Evolutionary conservation across 352 stramenopile species (phyloP).

Genomic region (Pseudoperonospora humuli): DNA sequence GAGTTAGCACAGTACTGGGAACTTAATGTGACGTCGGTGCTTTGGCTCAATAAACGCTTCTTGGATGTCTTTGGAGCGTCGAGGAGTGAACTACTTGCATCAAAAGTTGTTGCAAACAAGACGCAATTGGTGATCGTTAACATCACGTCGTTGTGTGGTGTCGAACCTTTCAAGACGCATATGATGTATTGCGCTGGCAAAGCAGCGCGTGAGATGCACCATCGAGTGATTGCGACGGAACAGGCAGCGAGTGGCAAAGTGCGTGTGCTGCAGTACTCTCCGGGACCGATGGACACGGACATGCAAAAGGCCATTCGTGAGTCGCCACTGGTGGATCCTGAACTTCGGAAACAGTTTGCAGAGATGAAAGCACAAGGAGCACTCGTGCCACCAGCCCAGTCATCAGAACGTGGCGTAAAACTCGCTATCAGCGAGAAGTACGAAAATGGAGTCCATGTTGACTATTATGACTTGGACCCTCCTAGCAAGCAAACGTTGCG

Average conservation of each 20-base stretch:
- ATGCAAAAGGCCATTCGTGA: conserved; percentile 75
- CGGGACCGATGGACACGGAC: conserved; percentile 81
- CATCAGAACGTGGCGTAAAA: conserved; percentile 50
- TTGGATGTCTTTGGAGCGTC: conserved; percentile 49
- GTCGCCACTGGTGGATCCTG: conserved; percentile 28
- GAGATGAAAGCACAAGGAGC: conserved; percentile 47
- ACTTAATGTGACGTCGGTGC: conserved; percentile 78
- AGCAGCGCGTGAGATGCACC: conserved; percentile 84
- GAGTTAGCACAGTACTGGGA: conserved; percentile 55
- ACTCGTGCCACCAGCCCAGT: conserved; percentile 44
- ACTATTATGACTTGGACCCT: conserved; percentile 62
- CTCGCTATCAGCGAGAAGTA: conserved; percentile 45
- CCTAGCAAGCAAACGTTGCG: not conserved
- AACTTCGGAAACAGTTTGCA: conserved; percentile 35
- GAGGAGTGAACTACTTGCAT: conserved; percentile 24
- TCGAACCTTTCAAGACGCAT: conserved; percentile 74
- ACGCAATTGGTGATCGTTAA: conserved; percentile 39
- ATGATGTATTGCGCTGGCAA: conserved; percentile 82
- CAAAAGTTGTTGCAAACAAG: not conserved
- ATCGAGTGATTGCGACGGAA: conserved; percentile 56
- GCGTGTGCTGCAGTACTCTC: conserved; percentile 78
- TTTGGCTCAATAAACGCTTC: conserved; percentile 81
- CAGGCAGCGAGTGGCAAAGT: conserved; percentile 30
- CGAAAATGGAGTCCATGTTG: conserved; percentile 57
- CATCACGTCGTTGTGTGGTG: conserved; percentile 77